These are phyloP conservation scores for Trypanosoma theileri DNA, from an alignment of 208 protist genomes.

Conservation along the genomic window DNA sequence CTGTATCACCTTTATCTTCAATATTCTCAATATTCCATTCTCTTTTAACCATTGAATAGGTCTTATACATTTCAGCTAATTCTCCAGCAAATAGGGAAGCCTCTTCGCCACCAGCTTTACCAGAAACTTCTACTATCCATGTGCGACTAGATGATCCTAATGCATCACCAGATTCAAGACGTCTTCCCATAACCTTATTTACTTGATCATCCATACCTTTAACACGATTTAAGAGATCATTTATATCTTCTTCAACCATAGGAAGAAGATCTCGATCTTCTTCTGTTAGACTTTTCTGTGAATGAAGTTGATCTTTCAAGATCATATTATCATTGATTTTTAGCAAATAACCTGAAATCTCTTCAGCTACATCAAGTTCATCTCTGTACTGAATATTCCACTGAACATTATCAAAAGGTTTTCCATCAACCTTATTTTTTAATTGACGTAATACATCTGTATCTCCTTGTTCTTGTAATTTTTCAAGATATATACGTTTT, in stretches of 20 bases:
- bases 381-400: slow-evolving; percentile 83
- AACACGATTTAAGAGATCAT: slow-evolving; percentile 41
- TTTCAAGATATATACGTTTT: slow-evolving; percentile 52
- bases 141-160: slow-evolving; percentile 66
- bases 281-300: slow-evolving; percentile 26
- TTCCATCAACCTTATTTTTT: slow-evolving; percentile 53
- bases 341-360: slow-evolving; percentile 35
- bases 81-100: slow-evolving; percentile 85
- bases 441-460: slow-evolving; percentile 17
- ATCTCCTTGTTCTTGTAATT: slow-evolving; percentile 40
- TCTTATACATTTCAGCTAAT: slow-evolving; percentile 71
- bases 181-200: slow-evolving; percentile 56
- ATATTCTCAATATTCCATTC: slow-evolving; percentile 21
- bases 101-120: slow-evolving; percentile 87
- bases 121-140: slow-evolving; percentile 67
- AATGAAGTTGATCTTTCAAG: slow-evolving; percentile 43
- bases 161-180: slow-evolving; percentile 68
- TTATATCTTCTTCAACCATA: slow-evolving; percentile 76
- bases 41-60: slow-evolving; percentile 53
- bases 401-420: slow-evolving; percentile 55
- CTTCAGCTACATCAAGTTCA: slow-evolving; percentile 69
- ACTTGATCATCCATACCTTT: slow-evolving; percentile 51
- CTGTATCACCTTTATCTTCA: slow-evolving; percentile 18
- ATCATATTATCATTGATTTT: slow-evolving; percentile 71
- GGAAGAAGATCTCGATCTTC: slow-evolving; percentile 71